A percentile compares a stretch with the other conserved stretches of the same genome.
These are phyloP conservation scores for Brassica juncea DNA, from an alignment of 345 rosid genomes.

Conservation along the genomic window DNA sequence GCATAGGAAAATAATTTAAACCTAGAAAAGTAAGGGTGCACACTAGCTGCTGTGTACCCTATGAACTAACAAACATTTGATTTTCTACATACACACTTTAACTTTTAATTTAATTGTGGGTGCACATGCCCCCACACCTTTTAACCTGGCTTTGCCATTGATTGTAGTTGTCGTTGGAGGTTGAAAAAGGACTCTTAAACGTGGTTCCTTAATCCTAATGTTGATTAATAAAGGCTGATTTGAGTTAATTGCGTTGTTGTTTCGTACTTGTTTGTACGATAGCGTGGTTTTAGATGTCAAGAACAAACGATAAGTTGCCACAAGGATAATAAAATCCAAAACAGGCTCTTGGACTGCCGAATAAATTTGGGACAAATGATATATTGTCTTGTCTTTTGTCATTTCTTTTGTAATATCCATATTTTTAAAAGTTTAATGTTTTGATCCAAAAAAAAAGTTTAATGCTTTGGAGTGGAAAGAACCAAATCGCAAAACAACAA, in stretches of 20 bases:
- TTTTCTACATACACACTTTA: no score
- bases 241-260: not conserved
- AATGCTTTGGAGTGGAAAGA: not conserved
- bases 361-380: slow-evolving; percentile 10
- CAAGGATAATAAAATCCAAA: slow-evolving; percentile 5
- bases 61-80: no score
- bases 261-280: not conserved
- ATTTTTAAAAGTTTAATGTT: not conserved
- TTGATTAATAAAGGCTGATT: not conserved
- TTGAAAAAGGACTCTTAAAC: no score
- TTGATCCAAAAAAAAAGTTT: not conserved
- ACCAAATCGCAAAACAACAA: slow-evolving; percentile 24
- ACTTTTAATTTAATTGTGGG: no score
- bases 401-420: slow-evolving; percentile 12
- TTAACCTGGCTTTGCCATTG: no score
- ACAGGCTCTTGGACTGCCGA: not conserved
- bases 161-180: no score
- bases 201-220: no score
- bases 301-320: slow-evolving; percentile 17
- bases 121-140: no score
- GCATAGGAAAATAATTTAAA: no score
- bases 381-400: slow-evolving; percentile 25
- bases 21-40: no score
- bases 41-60: no score
- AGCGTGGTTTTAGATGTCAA: not conserved